Evolutionary conservation across 805 yeast species (phyloP), one percentile per base, ranked within the genome.

Genomic region (Myxozyma vanderwaltii): DNA sequence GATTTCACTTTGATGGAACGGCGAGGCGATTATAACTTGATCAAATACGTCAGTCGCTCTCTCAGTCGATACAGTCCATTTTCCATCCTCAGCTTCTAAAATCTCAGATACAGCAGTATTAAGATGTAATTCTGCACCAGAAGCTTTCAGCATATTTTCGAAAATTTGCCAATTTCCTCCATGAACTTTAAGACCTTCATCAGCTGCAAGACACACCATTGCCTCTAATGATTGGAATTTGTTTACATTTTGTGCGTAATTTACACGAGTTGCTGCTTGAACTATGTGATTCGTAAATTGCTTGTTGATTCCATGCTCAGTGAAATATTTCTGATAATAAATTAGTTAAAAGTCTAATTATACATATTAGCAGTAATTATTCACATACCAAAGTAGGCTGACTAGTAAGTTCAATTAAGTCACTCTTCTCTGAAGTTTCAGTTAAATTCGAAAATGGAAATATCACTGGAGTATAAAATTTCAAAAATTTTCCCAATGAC

Each of bases 101-200:
- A 77, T 48, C 3, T 56, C 49, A 0, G 57, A 39, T 5, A 80
- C 81, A 1, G 56, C 46, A 5, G 76, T 66, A 40, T 69, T 64
- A 33, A 79, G 56, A 1, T 31, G 39, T 3, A 75, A 47, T 1
- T 51, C 58, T 0, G 82, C 80, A 0, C 56, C 63, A 0, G 82
- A 74, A 2, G 44, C 43, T 1, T 72, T 61, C n/a, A 77, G 62
- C 71, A 79, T 76, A 4, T 65, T 66, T 27, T 76, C 75, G 64
- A 81, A 80, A 17, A 81, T 75, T 54, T 69, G 70, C 66, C 71
- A 76, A 61, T 80, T 80, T 4, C 84, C 84, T 4, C 82, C 83
- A 2, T 68, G 64, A 2, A 81, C 74, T 3, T 69, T 63, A 10
- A 63, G 55, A 1, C 76, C 75, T 12, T 71, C 74, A 1, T 69